Evolutionary conservation across 257 asterid genomes (phyloP).

Genomic region (Mitragyna speciosa): DNA sequence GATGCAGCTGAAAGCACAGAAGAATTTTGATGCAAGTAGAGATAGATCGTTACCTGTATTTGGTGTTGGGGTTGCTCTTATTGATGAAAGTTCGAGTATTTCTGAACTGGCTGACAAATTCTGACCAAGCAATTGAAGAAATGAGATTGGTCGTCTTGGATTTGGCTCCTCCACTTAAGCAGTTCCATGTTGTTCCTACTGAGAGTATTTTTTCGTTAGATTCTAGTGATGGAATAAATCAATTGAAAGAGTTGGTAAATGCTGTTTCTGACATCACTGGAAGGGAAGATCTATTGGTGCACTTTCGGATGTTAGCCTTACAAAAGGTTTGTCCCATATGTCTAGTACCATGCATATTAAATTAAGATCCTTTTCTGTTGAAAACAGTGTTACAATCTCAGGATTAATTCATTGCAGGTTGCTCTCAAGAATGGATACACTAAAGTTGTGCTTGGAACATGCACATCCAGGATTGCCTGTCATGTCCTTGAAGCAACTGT

Average conservation of each 20-base stretch:
- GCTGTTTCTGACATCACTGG: constrained; percentile 68
- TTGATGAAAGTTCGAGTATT: constrained; percentile 54
- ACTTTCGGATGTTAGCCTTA: constrained; percentile 56
- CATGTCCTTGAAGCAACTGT: constrained; percentile 96
- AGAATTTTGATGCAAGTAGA: constrained; percentile 79
- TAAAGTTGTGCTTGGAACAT: constrained; percentile 66
- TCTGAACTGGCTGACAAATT: constrained; percentile 34
- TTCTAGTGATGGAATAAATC: constrained; percentile 43
- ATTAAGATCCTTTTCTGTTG: constrained; percentile 10
- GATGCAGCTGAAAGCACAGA: constrained; percentile 80
- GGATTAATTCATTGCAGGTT: constrained; percentile 44
- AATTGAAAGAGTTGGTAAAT: constrained; percentile 44
- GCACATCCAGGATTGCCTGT: constrained; percentile 86
- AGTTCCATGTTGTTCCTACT: constrained; percentile 51
- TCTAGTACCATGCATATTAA: constrained; percentile 14
- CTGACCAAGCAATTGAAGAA: constrained; percentile 47
- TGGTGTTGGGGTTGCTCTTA: constrained; percentile 81
- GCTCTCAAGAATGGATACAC: constrained; percentile 82
- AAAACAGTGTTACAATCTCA: constrained; percentile 9
- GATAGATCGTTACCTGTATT: constrained; percentile 79
- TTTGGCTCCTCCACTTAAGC: constrained; percentile 68
- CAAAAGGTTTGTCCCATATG: constrained; percentile 61
- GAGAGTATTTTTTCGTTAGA: constrained; percentile 55
- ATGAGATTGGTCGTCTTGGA: constrained; percentile 53
- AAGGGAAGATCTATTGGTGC: constrained; percentile 64